Evolutionary conservation across 768 basidiomycete genomes (phyloP).

Genomic region (Termitomyces sp.): DNA sequence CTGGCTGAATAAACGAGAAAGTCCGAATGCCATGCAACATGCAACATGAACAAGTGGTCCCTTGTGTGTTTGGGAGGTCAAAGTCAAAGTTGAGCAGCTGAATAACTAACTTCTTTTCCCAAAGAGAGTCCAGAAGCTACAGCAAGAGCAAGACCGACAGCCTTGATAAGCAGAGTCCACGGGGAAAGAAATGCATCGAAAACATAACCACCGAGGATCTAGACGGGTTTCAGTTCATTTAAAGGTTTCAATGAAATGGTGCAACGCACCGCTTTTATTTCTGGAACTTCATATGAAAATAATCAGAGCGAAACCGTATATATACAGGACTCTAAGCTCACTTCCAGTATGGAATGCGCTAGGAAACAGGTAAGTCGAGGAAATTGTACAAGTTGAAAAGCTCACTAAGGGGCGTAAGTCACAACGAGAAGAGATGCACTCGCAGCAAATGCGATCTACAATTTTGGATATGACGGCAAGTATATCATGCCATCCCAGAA

Average conservation of each 20-base stretch:
- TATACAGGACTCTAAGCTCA: conserved; percentile 28
- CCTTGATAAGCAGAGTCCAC: conserved; percentile 84
- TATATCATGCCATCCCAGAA: not conserved
- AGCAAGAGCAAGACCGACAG: conserved; percentile 73
- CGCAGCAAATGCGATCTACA: conserved; percentile 55
- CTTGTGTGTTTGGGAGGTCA: conserved; percentile 23
- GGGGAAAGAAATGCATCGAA: conserved; percentile 82
- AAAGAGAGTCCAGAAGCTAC: conserved; percentile 84
- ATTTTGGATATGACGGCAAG: not conserved
- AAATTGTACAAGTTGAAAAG: not conserved
- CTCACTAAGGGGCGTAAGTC: conserved; percentile 69
- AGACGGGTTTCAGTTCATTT: not conserved
- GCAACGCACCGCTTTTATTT: conserved; percentile 65
- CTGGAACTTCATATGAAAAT: conserved; percentile 46
- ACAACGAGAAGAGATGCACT: conserved; percentile 61
- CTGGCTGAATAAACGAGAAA: conserved; percentile 62
- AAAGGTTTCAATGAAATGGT: not conserved
- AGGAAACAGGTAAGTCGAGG: conserved; percentile 6
- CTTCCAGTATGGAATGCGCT: conserved; percentile 81
- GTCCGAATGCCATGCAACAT: conserved; percentile 72
- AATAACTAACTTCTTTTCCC: conserved; percentile 66
- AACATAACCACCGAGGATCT: conserved; percentile 83
- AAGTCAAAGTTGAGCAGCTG: conserved; percentile 6
- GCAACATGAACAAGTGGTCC: conserved; percentile 85
- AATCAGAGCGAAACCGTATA: not conserved